A percentile compares a stretch with the other conserved stretches of the same genome.
Evolutionary conservation across 2,329 filamentous ascomycete genomes (phyloP).

Genomic region (Ambrosiella beaveri): DNA sequence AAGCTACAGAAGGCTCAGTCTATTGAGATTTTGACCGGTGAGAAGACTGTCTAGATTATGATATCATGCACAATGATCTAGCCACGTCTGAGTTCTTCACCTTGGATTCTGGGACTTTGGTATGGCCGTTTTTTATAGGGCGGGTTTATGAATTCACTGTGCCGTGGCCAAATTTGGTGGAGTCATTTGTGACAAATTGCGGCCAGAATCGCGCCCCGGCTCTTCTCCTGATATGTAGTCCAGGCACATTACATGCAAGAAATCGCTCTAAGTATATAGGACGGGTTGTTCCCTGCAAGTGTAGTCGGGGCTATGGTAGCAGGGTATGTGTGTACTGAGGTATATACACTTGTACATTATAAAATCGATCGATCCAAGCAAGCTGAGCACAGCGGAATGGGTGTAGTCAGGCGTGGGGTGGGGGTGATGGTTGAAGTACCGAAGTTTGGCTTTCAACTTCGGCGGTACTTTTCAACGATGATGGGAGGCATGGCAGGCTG

Average conservation of each 20-base stretch:
- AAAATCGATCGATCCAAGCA: neutral
- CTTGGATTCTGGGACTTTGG: neutral
- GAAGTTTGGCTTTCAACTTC: neutral
- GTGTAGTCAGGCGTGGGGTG: neutral
- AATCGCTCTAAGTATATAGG: no score
- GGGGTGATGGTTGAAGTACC: neutral
- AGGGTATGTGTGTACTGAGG: neutral
- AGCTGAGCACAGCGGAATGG: neutral
- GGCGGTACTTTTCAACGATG: neutral
- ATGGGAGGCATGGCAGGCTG: neutral
- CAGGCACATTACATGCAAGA: no score
- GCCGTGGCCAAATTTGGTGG: no score
- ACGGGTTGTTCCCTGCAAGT: no score
- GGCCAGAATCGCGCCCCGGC: no score
- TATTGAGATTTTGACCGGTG: slow-evolving; percentile 13
- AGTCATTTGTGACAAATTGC: no score
- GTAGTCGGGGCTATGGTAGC: neutral
- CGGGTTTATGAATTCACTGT: no score
- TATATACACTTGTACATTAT: neutral
- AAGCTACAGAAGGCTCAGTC: neutral
- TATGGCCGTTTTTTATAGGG: no score
- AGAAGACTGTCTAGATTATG: slow-evolving; percentile 7
- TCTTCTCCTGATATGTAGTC: no score
- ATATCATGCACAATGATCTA: neutral
- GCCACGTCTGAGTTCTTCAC: no score